A percentile compares a stretch with the other conserved stretches of the same genome.
phyloP scores from a whole-genome alignment of 441 rosid species.

The Croton laevigatus region DNA sequence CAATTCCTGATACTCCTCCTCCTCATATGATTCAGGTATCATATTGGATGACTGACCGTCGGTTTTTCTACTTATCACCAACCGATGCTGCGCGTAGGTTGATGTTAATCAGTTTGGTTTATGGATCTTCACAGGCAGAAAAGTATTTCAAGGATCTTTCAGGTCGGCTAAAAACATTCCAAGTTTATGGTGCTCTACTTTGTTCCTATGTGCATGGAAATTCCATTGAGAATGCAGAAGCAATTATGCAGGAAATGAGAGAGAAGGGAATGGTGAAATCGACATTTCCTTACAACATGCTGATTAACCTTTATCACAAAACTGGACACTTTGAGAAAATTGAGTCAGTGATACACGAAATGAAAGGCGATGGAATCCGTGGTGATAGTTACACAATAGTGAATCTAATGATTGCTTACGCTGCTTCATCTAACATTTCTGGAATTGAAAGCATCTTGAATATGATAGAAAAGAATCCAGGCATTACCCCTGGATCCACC shows the following conservation, averaged over 20 bases:
- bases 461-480: slow-evolving; percentile 18
- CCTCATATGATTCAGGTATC: slow-evolving; percentile 22
- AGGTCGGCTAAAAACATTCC: slow-evolving; percentile 9
- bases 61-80: slow-evolving; percentile 2
- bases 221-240: slow-evolving; percentile 32
- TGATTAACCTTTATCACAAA: slow-evolving; percentile 32
- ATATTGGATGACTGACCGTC: slow-evolving; percentile 26
- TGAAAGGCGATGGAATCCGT: slow-evolving; percentile 27
- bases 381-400: slow-evolving; percentile 20
- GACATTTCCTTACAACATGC: slow-evolving; percentile 26
- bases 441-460: slow-evolving; percentile 30
- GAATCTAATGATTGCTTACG: slow-evolving; percentile 18
- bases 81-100: slow-evolving; percentile 22
- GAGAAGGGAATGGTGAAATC: slow-evolving; percentile 22
- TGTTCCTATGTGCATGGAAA: slow-evolving; percentile 19
- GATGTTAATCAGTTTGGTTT: slow-evolving; percentile 22
- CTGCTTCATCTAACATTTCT: slow-evolving; percentile 20
- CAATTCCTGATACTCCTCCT: neutral
- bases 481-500: neutral
- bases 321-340: slow-evolving; percentile 29
- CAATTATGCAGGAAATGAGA: slow-evolving; percentile 33
- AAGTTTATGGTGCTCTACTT: slow-evolving; percentile 36
- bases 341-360: slow-evolving; percentile 31
- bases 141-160: slow-evolving; percentile 23
- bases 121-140: slow-evolving; percentile 26